These are phyloP conservation scores for Talaromyces wortmannii DNA, from an alignment of 495 filamentous ascomycete species.

Conservation along the genomic window DNA sequence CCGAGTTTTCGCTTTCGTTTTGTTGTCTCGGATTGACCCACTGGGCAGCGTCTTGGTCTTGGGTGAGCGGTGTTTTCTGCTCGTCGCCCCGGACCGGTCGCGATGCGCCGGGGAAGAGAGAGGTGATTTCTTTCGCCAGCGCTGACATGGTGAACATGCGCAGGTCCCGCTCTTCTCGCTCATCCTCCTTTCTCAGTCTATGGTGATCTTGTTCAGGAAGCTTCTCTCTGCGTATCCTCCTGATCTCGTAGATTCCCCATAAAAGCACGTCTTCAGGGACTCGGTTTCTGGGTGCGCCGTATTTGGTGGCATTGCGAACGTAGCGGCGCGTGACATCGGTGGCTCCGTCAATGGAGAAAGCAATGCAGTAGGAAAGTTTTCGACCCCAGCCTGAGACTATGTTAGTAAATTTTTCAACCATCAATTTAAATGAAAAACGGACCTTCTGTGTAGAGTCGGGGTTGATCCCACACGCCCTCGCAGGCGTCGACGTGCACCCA, in stretches of 20 bases:
- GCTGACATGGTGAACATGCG: constrained; percentile 65
- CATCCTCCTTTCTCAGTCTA: constrained; percentile 82
- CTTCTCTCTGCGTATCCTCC: constrained; percentile 68
- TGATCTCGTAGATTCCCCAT: constrained; percentile 86
- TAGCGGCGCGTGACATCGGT: constrained; percentile 96
- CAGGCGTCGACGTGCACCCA: constrained; percentile 98
- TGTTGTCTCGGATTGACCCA: constrained; percentile 58
- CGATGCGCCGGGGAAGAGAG: constrained; percentile 37
- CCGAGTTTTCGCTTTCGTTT: constrained; percentile 35
- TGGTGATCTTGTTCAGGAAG: constrained; percentile 73
- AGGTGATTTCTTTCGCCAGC: constrained; percentile 57
- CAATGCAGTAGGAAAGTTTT: constrained; percentile 93
- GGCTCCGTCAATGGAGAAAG: constrained; percentile 91
- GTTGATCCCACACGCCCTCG: constrained; percentile 94
- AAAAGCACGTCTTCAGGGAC: constrained; percentile 84
- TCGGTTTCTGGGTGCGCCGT: constrained; percentile 63
- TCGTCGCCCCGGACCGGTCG: constrained; percentile 24
- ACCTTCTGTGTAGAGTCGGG: constrained; percentile 87
- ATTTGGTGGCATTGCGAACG: constrained; percentile 69
- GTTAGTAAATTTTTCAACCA: background rate
- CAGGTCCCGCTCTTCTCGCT: constrained; percentile 78
- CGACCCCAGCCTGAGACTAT: constrained; percentile 66
- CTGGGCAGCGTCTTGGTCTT: constrained; percentile 56
- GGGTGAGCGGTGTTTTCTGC: constrained; percentile 35
- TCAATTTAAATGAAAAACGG: constrained; percentile 13